These are phyloP conservation scores for Fusarium sp. DNA, from an alignment of 2,329 filamentous ascomycete genomes.

Conservation along the genomic window DNA sequence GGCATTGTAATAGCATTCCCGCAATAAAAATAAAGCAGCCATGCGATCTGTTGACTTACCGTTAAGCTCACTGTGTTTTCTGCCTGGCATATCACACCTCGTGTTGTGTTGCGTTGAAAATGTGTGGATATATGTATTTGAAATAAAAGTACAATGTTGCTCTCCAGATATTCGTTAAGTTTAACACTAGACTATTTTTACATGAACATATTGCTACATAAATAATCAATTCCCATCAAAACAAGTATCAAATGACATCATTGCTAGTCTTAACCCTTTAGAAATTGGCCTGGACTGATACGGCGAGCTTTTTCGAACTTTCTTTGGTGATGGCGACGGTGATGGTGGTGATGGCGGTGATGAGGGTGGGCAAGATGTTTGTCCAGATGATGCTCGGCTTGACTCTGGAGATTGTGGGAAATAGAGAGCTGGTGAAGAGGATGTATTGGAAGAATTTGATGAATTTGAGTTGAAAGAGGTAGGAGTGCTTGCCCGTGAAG, in stretches of 20 bases:
- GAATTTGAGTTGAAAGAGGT: not conserved
- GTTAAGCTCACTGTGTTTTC: too few species aligned
- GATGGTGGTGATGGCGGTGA: not conserved
- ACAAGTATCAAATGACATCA: not conserved
- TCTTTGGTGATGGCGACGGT: not conserved
- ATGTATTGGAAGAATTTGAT: not conserved
- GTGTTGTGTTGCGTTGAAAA: not conserved
- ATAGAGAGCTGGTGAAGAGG: not conserved
- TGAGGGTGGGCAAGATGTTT: not conserved
- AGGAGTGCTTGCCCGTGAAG: not conserved
- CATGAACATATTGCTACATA: not conserved
- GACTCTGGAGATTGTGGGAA: not conserved
- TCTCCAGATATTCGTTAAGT: not conserved
- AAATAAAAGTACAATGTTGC: not conserved
- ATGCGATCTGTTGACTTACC: too few species aligned
- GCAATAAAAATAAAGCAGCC: not conserved
- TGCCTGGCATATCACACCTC: not conserved
- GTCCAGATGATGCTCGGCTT: not conserved
- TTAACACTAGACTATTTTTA: not conserved
- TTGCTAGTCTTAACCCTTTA: not conserved
- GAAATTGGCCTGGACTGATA: not conserved
- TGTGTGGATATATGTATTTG: not conserved
- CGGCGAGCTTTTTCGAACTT: not conserved
- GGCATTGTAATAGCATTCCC: not conserved
- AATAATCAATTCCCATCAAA: not conserved